Evolutionary conservation across 352 stramenopile species (phyloP), one percentile per base, ranked within the genome.

Genomic region (Pythium coloratum): DNA sequence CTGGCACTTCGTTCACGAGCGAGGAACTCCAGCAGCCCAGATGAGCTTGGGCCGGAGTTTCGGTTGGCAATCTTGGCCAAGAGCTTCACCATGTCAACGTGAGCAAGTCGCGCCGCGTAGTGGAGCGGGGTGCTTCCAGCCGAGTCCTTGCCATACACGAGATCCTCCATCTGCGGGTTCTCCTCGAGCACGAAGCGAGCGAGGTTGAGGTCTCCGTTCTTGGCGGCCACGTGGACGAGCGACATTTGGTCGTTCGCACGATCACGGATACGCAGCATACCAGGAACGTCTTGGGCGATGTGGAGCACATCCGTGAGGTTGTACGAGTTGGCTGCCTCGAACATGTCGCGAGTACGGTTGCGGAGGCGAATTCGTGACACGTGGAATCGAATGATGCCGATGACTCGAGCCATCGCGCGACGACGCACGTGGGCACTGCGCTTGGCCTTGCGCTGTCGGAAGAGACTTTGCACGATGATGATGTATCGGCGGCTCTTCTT

Each of bases 191-290:
- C 78, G 55, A 95, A 96, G 10, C 83, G 82, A 28, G 84, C 85
- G 20, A 96, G 67, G 59, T 92, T 95, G 47, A 96, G 47, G 60
- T 95, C 86, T 10, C 86, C 84, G 64, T 95, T 96, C 66, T 92
- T 92, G 2, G 87, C 88, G 0, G 89, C 90, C n/a, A 94, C 86
- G 75, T 97, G 90, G 30, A 96, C 82, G 14, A 97, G 72, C 24
- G 86, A 96, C 75, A 95, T 91, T 82, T 92, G 88, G 36, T 95
- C 80, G 66, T 89, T 76, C 28, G 73, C 69, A 55, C 84, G 84
- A 40, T 96, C 88, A 47, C 88, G 84, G 3, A 94, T 83, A 12
- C 87, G 84, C 10, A 94, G 59, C 82, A 92, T 94, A 9, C 85
- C 85, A 9, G 86, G 88, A 50, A 90, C 77, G 36, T 94, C 81